Percentiles rank a stretch among this genome's conserved stretches.
Conservation (phyloP, 2,329 filamentous ascomycete genomes). For the Camptophora hylomeconis region DNA sequence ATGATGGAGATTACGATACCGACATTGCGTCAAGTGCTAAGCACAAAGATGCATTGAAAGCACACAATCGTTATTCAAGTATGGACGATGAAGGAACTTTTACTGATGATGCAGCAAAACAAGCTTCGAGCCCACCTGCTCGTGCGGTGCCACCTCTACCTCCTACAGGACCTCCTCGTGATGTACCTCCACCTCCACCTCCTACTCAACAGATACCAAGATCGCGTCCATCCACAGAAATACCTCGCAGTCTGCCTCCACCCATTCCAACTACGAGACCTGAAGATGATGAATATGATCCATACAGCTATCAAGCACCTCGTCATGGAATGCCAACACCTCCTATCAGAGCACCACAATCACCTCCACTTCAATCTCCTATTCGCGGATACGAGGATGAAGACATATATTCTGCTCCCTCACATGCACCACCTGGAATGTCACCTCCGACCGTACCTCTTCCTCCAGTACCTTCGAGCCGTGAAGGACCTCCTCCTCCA, state of each 20-base stretch:
- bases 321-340: constrained; percentile 20
- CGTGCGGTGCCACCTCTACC: constrained; percentile 38
- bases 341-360: constrained; percentile 15
- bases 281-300: constrained; percentile 40
- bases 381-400: constrained; percentile 26
- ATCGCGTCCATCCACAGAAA: constrained; percentile 53
- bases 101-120: constrained; percentile 41
- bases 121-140: constrained; percentile 28
- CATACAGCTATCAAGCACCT: constrained; percentile 37
- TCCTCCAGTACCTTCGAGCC: too few species aligned
- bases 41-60: constrained; percentile 83
- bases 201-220: constrained; percentile 48
- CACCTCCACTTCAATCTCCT: constrained; percentile 18
- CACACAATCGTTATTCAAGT: constrained; percentile 65
- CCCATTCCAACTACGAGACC: constrained; percentile 41
- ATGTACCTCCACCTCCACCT: constrained; percentile 49
- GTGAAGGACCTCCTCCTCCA: constrained; percentile 23
- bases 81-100: constrained; percentile 52
- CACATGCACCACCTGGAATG: constrained; percentile 22
- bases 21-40: constrained; percentile 91
- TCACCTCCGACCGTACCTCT: too few species aligned
- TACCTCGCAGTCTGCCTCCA: constrained; percentile 56
- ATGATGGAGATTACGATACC: constrained; percentile 95
- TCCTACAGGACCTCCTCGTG: constrained; percentile 45
- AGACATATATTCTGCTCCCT: constrained; percentile 34